phyloP scores from a whole-genome alignment of 2,329 filamentous ascomycete species.

The Akanthomyces dipterigenus region DNA sequence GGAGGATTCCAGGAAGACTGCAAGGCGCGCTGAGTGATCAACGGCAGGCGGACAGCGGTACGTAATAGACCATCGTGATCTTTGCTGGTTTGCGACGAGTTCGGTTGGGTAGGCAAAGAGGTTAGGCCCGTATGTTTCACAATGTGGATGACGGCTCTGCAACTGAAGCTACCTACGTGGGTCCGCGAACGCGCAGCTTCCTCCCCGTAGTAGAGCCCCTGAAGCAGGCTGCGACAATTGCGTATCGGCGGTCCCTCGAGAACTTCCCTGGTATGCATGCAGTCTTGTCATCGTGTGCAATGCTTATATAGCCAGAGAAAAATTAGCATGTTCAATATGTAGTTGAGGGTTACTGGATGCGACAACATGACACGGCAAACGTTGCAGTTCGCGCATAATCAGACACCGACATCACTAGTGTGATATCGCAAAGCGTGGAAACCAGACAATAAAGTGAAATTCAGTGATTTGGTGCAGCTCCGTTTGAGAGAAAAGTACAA shows the following conservation, averaged over 20 bases:
- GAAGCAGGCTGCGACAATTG: background rate
- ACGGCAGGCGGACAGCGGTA: background rate
- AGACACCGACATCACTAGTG: background rate
- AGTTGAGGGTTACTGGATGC: background rate
- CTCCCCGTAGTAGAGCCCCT: background rate
- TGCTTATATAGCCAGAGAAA: background rate
- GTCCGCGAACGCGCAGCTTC: background rate
- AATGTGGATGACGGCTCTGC: slow-evolving; percentile 1
- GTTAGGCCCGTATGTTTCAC: background rate
- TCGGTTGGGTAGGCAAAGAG: background rate
- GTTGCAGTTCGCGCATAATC: background rate
- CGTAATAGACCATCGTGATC: background rate
- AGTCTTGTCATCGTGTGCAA: background rate
- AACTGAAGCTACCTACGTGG: slow-evolving; percentile 1
- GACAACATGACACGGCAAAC: background rate
- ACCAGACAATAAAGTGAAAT: slow-evolving; percentile 1
- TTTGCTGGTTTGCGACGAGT: background rate
- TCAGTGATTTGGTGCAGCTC: background rate
- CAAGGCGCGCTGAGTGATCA: background rate
- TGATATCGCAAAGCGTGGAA: background rate
- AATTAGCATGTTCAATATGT: background rate
- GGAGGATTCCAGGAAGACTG: background rate
- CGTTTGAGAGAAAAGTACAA: slow-evolving; percentile 5
- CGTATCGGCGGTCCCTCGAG: background rate
- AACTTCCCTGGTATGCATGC: background rate